phyloP scores from a whole-genome alignment of 2,329 filamentous ascomycete genomes.

The Microdochium bolleyi region DNA sequence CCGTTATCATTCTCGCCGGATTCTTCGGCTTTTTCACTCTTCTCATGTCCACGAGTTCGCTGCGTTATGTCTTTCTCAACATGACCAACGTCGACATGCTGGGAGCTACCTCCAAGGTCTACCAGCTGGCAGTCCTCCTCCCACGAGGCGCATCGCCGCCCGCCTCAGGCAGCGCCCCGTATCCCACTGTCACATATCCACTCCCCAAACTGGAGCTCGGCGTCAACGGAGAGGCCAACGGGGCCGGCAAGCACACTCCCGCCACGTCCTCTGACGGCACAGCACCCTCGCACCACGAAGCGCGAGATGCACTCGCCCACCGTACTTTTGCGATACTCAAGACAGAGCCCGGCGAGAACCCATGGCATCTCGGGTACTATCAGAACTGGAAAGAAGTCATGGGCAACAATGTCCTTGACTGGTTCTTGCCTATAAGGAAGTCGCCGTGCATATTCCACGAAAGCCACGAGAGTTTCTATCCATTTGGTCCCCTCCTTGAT shows the following conservation, averaged over 20 bases:
- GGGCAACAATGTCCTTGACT: slow-evolving; percentile 64
- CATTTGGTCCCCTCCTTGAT: slow-evolving; percentile 54
- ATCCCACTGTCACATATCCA: slow-evolving; percentile 51
- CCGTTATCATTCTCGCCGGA: slow-evolving; percentile 54
- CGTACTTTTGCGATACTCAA: slow-evolving; percentile 74
- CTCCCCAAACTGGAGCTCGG: slow-evolving; percentile 24
- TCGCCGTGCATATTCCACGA: slow-evolving; percentile 70
- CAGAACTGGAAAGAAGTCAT: slow-evolving; percentile 75
- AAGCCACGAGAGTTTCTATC: slow-evolving; percentile 57
- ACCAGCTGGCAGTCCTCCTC: slow-evolving; percentile 68
- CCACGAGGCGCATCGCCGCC: slow-evolving; percentile 28
- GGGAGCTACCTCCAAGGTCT: slow-evolving; percentile 49
- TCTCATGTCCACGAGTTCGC: slow-evolving; percentile 67
- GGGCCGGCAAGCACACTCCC: slow-evolving; percentile 1
- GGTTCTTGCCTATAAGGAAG: slow-evolving; percentile 68
- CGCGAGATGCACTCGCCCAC: slow-evolving; percentile 37
- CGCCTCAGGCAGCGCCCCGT: slow-evolving; percentile 31
- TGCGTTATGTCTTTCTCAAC: slow-evolving; percentile 64
- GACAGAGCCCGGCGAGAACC: slow-evolving; percentile 69
- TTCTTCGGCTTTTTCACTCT: slow-evolving; percentile 77
- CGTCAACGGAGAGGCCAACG: slow-evolving; percentile 7
- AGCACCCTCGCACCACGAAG: slow-evolving; percentile 2
- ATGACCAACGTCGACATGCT: slow-evolving; percentile 80
- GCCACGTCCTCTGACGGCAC: not conserved
- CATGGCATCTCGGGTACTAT: slow-evolving; percentile 68